Base-by-base conservation (phyloP, 73 alveolate genomes). In the Blepharisma japonicum region DNA sequence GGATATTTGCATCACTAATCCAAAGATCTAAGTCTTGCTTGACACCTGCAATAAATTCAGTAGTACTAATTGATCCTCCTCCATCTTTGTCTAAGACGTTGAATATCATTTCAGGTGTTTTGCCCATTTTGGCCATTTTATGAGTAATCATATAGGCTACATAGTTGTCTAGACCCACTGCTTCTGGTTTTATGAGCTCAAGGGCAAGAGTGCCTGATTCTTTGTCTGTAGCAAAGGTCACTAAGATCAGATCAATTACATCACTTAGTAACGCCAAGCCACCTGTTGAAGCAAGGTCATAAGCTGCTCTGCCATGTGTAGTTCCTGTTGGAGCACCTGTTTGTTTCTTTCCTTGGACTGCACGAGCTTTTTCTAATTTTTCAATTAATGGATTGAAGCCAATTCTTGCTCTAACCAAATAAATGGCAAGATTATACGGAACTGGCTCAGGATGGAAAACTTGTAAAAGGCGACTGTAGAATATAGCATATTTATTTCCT, bases 361-460 rank as follows among this genome's bases (percentile, higher is more conserved):
- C 55, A 8, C 32, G 11, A 11, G n/a, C 49, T 27, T 23, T n/a
- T 21, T 61, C 42, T 8, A 11, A 61, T 61, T 20, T 27, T n/a
- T 61, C 77, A 11, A 61, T 20, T 11, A 61, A 23, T 1, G 42
- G 49, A 23, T 61, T n/a, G 77, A 61, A 61, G 42, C 4, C 4
- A n/a, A 61, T 4, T 18, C 77, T n/a, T 27, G 49, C 77, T 61
- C 21, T 61, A 14, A 61, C 77, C 21, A 61, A 61, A 21, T 11
- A 61, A 4, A 20, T 8, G 2, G 55, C 77, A 9, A 61, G 50
- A 23, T 11, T 27, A 11, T 61, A 23, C 2, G 42, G 20, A 23
- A 61, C 77, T 20, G 77, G 77, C 42, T 61, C 77, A 11, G 77
- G 77, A 4, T 61, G 77, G 49, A 23, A 61, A 61, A 61, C 55